These are phyloP conservation scores for Nephelium lappaceum DNA, from an alignment of 345 rosid species.

Conservation along the genomic window DNA sequence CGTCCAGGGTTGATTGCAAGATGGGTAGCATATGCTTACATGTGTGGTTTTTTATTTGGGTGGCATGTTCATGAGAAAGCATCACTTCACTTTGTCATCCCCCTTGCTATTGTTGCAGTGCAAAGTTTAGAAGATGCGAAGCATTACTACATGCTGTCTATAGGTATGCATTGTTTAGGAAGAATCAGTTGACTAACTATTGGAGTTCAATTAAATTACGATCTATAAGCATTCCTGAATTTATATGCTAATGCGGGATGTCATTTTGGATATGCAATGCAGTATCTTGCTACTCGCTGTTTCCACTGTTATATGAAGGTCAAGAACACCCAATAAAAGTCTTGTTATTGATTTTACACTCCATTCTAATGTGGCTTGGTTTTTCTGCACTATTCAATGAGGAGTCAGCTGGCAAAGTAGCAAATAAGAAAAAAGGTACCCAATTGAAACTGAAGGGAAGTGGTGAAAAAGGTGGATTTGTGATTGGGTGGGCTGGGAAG, in stretches of 20 bases:
- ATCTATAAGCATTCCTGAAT: not conserved
- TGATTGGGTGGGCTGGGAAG: conserved; percentile 49
- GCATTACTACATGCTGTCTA: conserved; percentile 76
- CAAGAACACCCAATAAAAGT: conserved; percentile 92
- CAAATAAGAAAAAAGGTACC: conserved; percentile 21
- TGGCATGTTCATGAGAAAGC: conserved; percentile 99
- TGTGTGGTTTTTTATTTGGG: conserved; percentile 88
- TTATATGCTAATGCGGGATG: conserved; percentile 10
- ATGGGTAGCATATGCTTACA: conserved; percentile 83
- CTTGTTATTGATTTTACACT: conserved; percentile 57
- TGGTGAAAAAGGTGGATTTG: conserved; percentile 39
- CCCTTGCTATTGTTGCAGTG: conserved; percentile 72
- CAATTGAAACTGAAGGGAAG: conserved; percentile 11
- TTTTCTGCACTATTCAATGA: conserved; percentile 45
- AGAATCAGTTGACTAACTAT: not conserved
- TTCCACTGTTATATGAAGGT: conserved; percentile 77
- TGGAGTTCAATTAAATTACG: not conserved
- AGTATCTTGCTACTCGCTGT: conserved; percentile 84
- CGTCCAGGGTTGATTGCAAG: conserved; percentile 54
- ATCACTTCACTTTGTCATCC: conserved; percentile 84
- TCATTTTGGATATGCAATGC: conserved; percentile 34
- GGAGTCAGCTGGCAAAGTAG: conserved; percentile 15
- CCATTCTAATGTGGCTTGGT: conserved; percentile 54
- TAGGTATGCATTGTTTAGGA: conserved; percentile 48
- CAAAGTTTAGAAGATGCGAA: conserved; percentile 82